These are phyloP conservation scores for Coemansia sp. DNA, from an alignment of 192 early-diverging fungal genomes.

Conservation along the genomic window DNA sequence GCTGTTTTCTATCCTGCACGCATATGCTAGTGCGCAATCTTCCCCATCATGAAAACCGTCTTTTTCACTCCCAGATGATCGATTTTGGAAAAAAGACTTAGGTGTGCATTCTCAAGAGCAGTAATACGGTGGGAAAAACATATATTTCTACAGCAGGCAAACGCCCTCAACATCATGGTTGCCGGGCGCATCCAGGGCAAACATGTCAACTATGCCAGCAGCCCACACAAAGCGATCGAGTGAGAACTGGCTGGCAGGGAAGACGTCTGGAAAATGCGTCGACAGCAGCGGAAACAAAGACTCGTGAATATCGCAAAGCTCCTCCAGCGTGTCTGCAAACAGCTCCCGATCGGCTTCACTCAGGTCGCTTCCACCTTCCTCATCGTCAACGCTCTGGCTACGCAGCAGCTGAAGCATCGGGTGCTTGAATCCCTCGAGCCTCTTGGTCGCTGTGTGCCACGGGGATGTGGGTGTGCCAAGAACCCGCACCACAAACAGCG, in stretches of 20 bases:
- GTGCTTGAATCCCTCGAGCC: conserved; percentile 29
- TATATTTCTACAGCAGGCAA: conserved; percentile 16
- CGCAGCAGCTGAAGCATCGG: conserved; percentile 20
- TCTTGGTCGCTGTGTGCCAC: conserved; percentile 26
- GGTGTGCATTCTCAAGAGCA: background rate
- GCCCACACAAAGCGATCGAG: conserved; percentile 50
- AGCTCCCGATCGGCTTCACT: background rate
- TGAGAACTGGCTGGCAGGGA: conserved; percentile 23
- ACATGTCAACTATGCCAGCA: conserved; percentile 37
- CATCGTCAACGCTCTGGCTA: background rate
- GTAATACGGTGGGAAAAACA: background rate
- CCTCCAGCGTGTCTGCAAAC: conserved; percentile 33
- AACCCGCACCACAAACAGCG: conserved; percentile 34
- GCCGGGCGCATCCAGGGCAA: conserved; percentile 17
- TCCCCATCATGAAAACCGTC: too few species aligned
- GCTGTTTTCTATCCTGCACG: too few species aligned
- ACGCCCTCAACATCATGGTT: conserved; percentile 24
- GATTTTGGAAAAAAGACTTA: too few species aligned
- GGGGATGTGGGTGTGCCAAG: conserved; percentile 5
- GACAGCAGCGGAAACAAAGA: conserved; percentile 46
- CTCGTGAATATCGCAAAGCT: conserved; percentile 38
- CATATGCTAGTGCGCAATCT: too few species aligned
- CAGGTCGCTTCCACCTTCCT: background rate
- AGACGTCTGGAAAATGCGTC: conserved; percentile 37
- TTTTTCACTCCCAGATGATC: too few species aligned